Evolutionary conservation across 2,329 filamentous ascomycete species (phyloP), one percentile per base, ranked within the genome.

Genomic region (Paracoccidioides lutzii): DNA sequence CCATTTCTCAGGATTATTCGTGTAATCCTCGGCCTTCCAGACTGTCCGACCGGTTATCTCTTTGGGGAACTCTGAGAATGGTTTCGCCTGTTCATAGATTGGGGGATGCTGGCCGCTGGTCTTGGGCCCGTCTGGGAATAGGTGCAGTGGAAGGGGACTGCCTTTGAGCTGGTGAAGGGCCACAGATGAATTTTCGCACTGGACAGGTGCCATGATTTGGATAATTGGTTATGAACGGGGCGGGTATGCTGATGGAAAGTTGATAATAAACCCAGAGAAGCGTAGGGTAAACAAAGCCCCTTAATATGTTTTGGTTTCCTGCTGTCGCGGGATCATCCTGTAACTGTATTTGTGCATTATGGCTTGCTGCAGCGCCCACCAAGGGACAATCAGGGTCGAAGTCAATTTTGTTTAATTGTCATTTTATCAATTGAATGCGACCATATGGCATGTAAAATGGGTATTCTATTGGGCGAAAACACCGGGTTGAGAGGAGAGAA

Each of bases 91-190:
- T 37, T 82, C 76, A 65, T 84, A 84, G 38, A 87, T 69, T 1
- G 88, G 87, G 30, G 80, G 75, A 62, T 87, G 84, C 67, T 91
- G 87, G 42, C 87, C 87, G 0, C 84, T 80, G 22, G 83, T 85
- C 64, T 81, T 83, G 63, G 84, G 74, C 8, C 82, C 81, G 63
- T 85, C 82, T 8, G 82, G 82, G 66, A 84, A 85, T 61, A 81
- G 69, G 55, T 71, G 53, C 42, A 40, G 38, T 12, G 54, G 38
- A 42, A 57, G 12, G 28, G 58, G 54, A 9, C 45, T 54, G 10
- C 22, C 6, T 12, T 55, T 53, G 41, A 56, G 33, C n/a, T 51
- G 30, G n/a, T 54, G 45, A 12, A 52, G 33, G 37, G 52, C 37
- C 6, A 54, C 32, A 52, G 54, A 28, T 4, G 58, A 50, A 15